Evolutionary conservation across 1,284 basidiomycete species (phyloP), one percentile per base, ranked within the genome.

Genomic region (Marasmius oreades): DNA sequence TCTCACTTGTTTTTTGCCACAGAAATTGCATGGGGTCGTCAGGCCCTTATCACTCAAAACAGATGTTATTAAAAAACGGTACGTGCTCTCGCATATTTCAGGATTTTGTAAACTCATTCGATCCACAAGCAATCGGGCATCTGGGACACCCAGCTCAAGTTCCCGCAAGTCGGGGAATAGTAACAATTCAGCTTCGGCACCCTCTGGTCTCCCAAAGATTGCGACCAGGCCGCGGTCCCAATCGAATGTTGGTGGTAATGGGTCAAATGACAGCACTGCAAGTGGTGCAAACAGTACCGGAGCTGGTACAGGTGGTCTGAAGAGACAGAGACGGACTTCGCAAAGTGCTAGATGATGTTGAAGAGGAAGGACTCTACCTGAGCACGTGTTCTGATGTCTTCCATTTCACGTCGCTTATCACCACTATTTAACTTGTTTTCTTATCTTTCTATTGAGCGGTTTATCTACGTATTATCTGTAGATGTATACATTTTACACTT

Each of bases 11-110:
- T 22, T 20, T 44, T 48, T 54, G 43, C 62, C 63, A 39, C 69
- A 93, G 88, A 97, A 97, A 86, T 76, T 98, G 47, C 95, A 98
- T 66, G 95, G 95, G 44, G 94, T 97, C 39, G 93, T 95, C 16
- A 83, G 95, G 55, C 95, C 95, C 6, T 74, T 97, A 61, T 95
- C 93, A 50, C 80, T 98, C 60, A 98, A 97, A 81, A 97, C 95
- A 23, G 95, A 98, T 70, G 90, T 97, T 45, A 98, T 98, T 73
- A 98, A 98, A 85, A 98, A 97, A 78, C 82, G 95, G 92, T 93
- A 48, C 42, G 48, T 52, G 23, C 56, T 44, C n/a, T 36, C 14
- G 53, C 44, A 51, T 46, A 33, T 24, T 24, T 52, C 57, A 46
- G 56, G 44, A 43, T 31, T 48, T 2, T 20, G 24, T 36, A 37